Evolutionary conservation across 2,329 filamentous ascomycete genomes (phyloP).

Genomic region (Microdochium bolleyi): DNA sequence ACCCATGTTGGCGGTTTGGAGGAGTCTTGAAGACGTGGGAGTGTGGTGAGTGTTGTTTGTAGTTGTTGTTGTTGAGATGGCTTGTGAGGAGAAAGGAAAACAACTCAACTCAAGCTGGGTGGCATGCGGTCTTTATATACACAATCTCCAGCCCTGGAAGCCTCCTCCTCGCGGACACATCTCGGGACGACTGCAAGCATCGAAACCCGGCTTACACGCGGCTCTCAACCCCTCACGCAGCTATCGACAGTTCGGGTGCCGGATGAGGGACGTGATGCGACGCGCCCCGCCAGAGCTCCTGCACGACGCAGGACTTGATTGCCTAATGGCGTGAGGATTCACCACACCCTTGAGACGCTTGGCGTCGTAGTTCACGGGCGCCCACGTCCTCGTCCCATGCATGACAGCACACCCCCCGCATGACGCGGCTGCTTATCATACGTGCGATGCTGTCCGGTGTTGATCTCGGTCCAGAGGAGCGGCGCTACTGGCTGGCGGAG

Average conservation of each 20-base stretch:
- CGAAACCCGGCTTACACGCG: neutral
- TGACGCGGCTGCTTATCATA: neutral
- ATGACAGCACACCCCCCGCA: neutral
- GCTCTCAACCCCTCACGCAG: neutral
- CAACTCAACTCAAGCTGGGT: neutral
- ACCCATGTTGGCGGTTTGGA: neutral
- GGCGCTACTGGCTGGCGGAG: neutral
- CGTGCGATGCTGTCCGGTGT: neutral
- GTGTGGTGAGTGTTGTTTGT: neutral
- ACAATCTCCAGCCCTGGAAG: neutral
- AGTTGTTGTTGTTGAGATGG: neutral
- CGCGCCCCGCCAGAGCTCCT: too few relatives aligned
- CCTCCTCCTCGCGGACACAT: neutral
- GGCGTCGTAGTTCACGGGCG: neutral
- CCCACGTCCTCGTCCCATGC: neutral
- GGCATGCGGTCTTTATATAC: neutral
- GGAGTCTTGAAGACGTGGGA: neutral
- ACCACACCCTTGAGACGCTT: too few relatives aligned
- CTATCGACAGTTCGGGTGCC: too few relatives aligned
- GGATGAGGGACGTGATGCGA: too few relatives aligned
- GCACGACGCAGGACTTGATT: too few relatives aligned
- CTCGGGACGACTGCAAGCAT: neutral
- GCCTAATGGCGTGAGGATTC: too few relatives aligned
- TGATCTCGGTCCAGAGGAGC: neutral
- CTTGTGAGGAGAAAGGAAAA: neutral